These are phyloP conservation scores for Moringa oleifera DNA, from an alignment of 345 rosid species.

Conservation along the genomic window DNA sequence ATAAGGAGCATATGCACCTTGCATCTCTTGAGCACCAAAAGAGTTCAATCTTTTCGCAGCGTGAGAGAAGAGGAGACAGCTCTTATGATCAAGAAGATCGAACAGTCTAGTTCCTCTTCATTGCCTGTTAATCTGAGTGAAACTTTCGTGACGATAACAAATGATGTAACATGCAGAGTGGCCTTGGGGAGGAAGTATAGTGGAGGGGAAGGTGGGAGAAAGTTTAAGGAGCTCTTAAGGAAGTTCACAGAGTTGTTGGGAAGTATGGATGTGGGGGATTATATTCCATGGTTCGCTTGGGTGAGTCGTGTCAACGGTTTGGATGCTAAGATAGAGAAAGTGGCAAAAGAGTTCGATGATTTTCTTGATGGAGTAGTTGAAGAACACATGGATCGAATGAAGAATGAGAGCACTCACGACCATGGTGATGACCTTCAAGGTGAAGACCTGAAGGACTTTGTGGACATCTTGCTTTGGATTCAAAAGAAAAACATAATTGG, in stretches of 20 bases:
- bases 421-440: not conserved
- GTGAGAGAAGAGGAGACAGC: conserved; percentile 44
- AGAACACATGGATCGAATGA: conserved; percentile 11
- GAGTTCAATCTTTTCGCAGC: conserved; percentile 30
- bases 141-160: conserved; percentile 18
- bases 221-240: conserved; percentile 23
- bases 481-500: conserved; percentile 26
- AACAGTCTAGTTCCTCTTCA: conserved; percentile 11
- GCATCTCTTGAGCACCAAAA: conserved; percentile 37
- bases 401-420: not conserved
- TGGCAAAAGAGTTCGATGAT: conserved; percentile 17
- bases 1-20: conserved; percentile 39
- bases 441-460: conserved; percentile 1
- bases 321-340: conserved; percentile 12
- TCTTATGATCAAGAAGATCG: conserved; percentile 22
- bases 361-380: conserved; percentile 21
- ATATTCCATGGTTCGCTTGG: conserved; percentile 46
- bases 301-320: conserved; percentile 23
- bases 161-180: conserved; percentile 39
- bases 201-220: conserved; percentile 21
- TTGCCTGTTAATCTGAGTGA: conserved; percentile 35
- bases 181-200: conserved; percentile 49
- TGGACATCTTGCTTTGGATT: conserved; percentile 17
- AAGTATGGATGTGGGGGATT: conserved; percentile 34
- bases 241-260: conserved; percentile 32